A percentile compares a stretch with the other conserved stretches of the same genome.
phyloP scores from a whole-genome alignment of 345 rosid species.

The Eucalyptus tenuipes region DNA sequence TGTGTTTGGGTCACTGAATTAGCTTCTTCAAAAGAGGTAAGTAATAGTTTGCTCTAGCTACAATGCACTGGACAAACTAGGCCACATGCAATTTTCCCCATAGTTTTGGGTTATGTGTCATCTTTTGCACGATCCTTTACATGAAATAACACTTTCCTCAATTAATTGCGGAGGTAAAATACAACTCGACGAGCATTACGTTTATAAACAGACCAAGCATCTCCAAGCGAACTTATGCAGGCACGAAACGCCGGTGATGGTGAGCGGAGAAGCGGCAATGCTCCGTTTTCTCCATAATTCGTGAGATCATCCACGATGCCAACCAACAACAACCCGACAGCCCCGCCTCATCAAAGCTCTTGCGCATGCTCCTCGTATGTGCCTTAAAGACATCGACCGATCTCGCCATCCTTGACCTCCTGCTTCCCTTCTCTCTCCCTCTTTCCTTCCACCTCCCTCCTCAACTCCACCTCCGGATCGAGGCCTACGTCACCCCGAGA shows the following conservation, averaged over 20 bases:
- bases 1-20: neutral
- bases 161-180: conserved; percentile 23
- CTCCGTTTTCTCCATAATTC: conserved; percentile 62
- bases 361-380: conserved; percentile 7
- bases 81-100: neutral
- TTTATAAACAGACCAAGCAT: conserved; percentile 59
- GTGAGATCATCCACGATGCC: conserved; percentile 28
- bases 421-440: conserved; percentile 31
- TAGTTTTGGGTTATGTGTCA: neutral
- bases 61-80: neutral
- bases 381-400: conserved; percentile 38
- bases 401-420: conserved; percentile 43
- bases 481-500: conserved; percentile 33
- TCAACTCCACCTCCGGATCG: conserved; percentile 18
- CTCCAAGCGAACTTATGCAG: conserved; percentile 23
- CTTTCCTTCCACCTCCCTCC: conserved; percentile 2
- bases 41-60: neutral
- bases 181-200: conserved; percentile 50
- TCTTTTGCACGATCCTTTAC: neutral
- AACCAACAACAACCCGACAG: neutral
- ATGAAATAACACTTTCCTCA: neutral
- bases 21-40: neutral
- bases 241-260: conserved; percentile 42
- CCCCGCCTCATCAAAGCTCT: neutral
- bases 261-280: conserved; percentile 68